These are phyloP conservation scores for Casuarina equisetifolia DNA, from an alignment of 306 rosid genomes.

Conservation along the genomic window DNA sequence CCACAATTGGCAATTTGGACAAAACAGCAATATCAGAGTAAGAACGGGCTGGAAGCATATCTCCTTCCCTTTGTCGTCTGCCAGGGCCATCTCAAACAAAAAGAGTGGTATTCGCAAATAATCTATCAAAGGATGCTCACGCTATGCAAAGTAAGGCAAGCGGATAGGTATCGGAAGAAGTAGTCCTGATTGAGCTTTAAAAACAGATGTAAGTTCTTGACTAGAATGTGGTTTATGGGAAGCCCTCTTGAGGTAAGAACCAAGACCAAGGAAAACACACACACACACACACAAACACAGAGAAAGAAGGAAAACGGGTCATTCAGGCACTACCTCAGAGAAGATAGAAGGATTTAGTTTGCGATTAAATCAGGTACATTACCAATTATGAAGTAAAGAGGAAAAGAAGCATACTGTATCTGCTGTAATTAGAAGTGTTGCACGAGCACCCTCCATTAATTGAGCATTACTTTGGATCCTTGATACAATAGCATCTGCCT, in stretches of 20 bases:
- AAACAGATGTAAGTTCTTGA: neutral
- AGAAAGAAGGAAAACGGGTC: neutral
- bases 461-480: constrained; percentile 41
- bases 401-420: constrained; percentile 66
- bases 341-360: constrained; percentile 6
- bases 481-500: constrained; percentile 91
- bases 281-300: no score
- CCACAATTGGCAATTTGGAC: neutral
- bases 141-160: neutral
- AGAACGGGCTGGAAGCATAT: neutral
- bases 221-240: neutral
- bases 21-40: neutral
- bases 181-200: neutral
- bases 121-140: neutral
- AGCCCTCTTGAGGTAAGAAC: neutral
- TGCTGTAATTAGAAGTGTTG: constrained; percentile 75
- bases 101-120: no score
- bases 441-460: constrained; percentile 46
- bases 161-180: neutral
- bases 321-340: constrained; percentile 10
- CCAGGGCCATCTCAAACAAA: no score
- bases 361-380: constrained; percentile 2
- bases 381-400: constrained; percentile 20
- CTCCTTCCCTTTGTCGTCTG: neutral
- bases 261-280: neutral